Base-by-base conservation (phyloP, 768 basidiomycete genomes). In the Dendrothele bispora region DNA sequence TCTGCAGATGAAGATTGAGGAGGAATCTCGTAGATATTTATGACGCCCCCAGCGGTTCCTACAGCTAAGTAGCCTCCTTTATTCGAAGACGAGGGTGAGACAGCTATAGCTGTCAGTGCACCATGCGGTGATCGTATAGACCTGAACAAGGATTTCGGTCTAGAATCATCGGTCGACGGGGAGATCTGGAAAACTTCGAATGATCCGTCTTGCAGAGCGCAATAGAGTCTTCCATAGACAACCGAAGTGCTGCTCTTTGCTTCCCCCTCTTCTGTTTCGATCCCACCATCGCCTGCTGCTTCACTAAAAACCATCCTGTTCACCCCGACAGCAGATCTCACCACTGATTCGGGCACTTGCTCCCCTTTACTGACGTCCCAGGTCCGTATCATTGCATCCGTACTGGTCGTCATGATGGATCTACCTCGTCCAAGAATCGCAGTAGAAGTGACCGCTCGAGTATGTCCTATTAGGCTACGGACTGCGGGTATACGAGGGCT, bases 281-380 rank as follows among this genome's bases (percentile, higher is more conserved):
- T n/a, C 28, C 79, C 54, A 50, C 80, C 81, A 45, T 66, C 69
- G 12, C 52, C 50, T 2, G 77, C 74, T 25, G 79, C 80, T 3
- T 77, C 71, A 59, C 80, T 77, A 7, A 69, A 59, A 5, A 61
- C 21, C 4, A 25, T 11, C 12, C 30, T 7, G 28, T 61, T 70
- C 21, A 58, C 53, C 15, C 61, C 59, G 10, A 61, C 63, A 17
- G 65, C 63, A 0, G 75, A 62, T 4, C 66, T 64, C 41, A 86
- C 51, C 11, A 77, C n/a, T n/a, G n/a, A n/a, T n/a, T n/a, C 71
- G n/a, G n/a, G n/a, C n/a, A n/a, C n/a, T 49, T 75, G 70, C 18
- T 70, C 62, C 2, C 77, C 78, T 7, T 72, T 68, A 2, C 80
- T 74, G 7, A 90, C 79, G 52, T 89, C 84, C 89, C 90, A 91